phyloP scores from a whole-genome alignment of 768 basidiomycete genomes.

The Amanita brunnescens region DNA sequence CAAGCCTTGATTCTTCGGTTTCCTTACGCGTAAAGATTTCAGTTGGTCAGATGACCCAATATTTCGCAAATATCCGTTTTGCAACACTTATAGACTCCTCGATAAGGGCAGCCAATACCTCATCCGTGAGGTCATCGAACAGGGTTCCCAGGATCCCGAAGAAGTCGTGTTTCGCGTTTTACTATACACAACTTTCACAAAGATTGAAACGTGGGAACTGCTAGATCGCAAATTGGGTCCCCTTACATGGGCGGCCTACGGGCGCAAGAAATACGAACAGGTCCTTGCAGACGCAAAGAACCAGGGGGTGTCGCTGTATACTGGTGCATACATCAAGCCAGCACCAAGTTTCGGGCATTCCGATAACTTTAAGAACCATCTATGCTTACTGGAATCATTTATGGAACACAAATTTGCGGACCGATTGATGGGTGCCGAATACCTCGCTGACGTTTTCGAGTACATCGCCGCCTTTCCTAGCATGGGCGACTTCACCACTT shows the following conservation, averaged over 20 bases:
- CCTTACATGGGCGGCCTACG: conserved; percentile 53
- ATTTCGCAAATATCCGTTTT: conserved; percentile 49
- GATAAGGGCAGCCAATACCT: conserved; percentile 67
- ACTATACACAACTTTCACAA: conserved; percentile 67
- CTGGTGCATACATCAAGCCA: conserved; percentile 64
- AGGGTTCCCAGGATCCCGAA: conserved; percentile 47
- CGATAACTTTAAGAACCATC: conserved; percentile 49
- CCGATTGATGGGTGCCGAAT: conserved; percentile 39
- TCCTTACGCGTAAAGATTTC: neutral
- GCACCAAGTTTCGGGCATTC: conserved; percentile 44
- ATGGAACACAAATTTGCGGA: conserved; percentile 49
- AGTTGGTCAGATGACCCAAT: conserved; percentile 67
- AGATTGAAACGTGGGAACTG: conserved; percentile 62
- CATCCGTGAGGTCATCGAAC: conserved; percentile 58
- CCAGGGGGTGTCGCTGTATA: conserved; percentile 45
- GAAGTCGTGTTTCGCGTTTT: conserved; percentile 67
- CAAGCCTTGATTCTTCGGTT: neutral
- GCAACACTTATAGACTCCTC: conserved; percentile 67
- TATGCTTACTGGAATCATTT: conserved; percentile 47
- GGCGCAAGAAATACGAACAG: conserved; percentile 39
- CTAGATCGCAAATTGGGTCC: conserved; percentile 43
- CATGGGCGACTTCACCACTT: conserved; percentile 68
- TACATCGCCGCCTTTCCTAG: conserved; percentile 51
- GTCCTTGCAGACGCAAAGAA: conserved; percentile 39
- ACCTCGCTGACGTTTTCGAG: conserved; percentile 57